Percentiles rank a stretch among this genome's conserved stretches.
Conservation (phyloP, 352 stramenopile genomes). For the Pythium aphanidermatum region DNA sequence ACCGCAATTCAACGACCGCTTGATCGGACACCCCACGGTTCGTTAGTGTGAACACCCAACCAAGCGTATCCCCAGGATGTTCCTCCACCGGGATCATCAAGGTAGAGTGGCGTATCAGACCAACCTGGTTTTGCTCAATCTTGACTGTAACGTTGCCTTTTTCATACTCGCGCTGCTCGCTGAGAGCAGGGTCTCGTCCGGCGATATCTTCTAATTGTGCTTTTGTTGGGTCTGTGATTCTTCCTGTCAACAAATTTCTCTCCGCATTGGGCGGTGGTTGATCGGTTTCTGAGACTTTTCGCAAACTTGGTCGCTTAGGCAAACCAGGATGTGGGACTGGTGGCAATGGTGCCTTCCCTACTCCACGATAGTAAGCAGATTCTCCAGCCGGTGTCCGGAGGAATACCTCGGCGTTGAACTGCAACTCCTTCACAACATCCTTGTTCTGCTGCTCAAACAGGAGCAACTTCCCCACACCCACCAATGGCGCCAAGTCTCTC, state of each 20-base stretch:
- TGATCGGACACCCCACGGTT: constrained; percentile 3
- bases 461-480: constrained; percentile 76
- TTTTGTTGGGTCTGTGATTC: constrained; percentile 18
- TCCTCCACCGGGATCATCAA: constrained; percentile 75
- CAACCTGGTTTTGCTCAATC: constrained; percentile 33
- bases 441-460: constrained; percentile 89
- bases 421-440: constrained; percentile 87
- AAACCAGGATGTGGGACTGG: constrained; percentile 40
- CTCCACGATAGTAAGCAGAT: constrained; percentile 62
- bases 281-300: constrained; percentile 5
- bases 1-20: constrained; percentile 42
- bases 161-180: not conserved
- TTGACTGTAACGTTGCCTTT: constrained; percentile 8
- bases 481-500: constrained; percentile 58
- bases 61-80: constrained; percentile 45
- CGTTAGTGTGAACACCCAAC: constrained; percentile 28
- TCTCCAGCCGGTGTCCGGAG: constrained; percentile 59
- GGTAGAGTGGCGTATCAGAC: constrained; percentile 36
- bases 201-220: not conserved
- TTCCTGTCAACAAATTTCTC: constrained; percentile 15
- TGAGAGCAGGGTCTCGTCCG: not conserved
- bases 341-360: constrained; percentile 48
- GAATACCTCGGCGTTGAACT: constrained; percentile 85
- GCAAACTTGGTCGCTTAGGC: constrained; percentile 19
- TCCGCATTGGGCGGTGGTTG: not conserved